Evolutionary conservation across 331 rosid genomes (phyloP), one percentile per base, ranked within the genome.

Genomic region (Malus hybrid): DNA sequence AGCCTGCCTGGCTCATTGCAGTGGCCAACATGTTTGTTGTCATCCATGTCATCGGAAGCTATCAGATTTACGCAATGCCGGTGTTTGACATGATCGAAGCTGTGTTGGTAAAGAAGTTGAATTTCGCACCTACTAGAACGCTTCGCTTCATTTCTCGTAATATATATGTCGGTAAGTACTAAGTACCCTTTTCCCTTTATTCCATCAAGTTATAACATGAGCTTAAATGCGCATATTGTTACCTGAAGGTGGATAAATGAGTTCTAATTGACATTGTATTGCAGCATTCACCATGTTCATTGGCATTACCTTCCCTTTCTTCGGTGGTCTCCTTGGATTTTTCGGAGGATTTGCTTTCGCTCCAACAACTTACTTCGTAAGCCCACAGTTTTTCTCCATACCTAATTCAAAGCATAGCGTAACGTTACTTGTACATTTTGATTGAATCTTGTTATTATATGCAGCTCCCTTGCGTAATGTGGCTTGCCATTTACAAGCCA

Each of bases 51-150:
- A 92, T 94, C 70, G 97, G 99, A 87, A 81, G 99, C 84, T 94
- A 94, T 66, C 98, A 94, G 96, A 87, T 88, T n/a, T 94, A 91
- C 60, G 97, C 99, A 76, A 94, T 94, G 92, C 97, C 99, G 0
- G 99, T 94, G 63, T 94, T 94, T 78, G 99, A 92, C 85, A 94
- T 94, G 97, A 86, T 94, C 42, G 97, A 94, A 86, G 88, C 96
- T 53, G 66, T 90, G 28, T 6, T 94, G 85, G 97, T 92, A 76
- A 94, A 92, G 88, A 88, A 94, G 75, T 29, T 94, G 64, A 61
- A 86, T 71, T 91, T 90, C 82, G 70, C 44, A 20, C 97, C 97
- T 2, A 86, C 39, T 50, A 36, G 10, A 6, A 29, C 1, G 0
- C 95, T 94, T 80, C 96, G 99, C 32, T 92, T 94, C 55, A 26